These are phyloP conservation scores for Blumeria graminis DNA, from an alignment of 2,329 filamentous ascomycete species.

Conservation along the genomic window DNA sequence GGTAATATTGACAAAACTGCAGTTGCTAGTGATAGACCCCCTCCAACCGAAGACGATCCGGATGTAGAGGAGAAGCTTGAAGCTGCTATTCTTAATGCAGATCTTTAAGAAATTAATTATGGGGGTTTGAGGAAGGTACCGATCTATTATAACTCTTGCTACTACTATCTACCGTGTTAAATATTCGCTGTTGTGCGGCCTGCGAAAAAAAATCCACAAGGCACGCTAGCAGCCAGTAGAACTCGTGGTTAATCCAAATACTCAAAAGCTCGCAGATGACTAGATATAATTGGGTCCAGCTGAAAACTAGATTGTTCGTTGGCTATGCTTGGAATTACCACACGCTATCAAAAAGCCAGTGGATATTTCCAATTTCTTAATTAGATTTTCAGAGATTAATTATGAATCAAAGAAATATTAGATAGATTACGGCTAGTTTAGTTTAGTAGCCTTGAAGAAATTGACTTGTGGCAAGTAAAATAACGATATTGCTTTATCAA, in stretches of 20 bases:
- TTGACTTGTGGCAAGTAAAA: not conserved
- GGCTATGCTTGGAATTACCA: not conserved
- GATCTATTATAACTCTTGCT: not conserved
- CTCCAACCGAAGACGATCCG: slow-evolving; percentile 13
- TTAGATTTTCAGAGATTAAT: not conserved
- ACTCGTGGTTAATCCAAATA: not conserved
- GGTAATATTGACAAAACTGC: slow-evolving; percentile 1
- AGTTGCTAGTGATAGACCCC: slow-evolving; percentile 11
- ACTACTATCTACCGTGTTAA: not conserved
- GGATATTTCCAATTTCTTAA: not conserved
- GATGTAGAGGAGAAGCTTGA: slow-evolving; percentile 9
- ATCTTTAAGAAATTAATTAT: not conserved
- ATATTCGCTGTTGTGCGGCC: not conserved
- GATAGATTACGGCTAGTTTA: not conserved
- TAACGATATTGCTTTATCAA: not conserved
- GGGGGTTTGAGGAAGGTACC: not conserved
- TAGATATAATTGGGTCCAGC: not conserved
- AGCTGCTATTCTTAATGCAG: not conserved
- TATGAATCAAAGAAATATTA: not conserved
- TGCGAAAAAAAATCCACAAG: not conserved
- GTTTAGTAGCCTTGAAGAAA: not conserved
- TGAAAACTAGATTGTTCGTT: not conserved
- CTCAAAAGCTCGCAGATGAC: not conserved
- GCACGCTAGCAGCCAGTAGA: not conserved
- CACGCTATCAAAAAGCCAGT: not conserved